These are phyloP conservation scores for Cryptococcus wingfieldii DNA, from an alignment of 1,284 basidiomycete species.

Conservation along the genomic window DNA sequence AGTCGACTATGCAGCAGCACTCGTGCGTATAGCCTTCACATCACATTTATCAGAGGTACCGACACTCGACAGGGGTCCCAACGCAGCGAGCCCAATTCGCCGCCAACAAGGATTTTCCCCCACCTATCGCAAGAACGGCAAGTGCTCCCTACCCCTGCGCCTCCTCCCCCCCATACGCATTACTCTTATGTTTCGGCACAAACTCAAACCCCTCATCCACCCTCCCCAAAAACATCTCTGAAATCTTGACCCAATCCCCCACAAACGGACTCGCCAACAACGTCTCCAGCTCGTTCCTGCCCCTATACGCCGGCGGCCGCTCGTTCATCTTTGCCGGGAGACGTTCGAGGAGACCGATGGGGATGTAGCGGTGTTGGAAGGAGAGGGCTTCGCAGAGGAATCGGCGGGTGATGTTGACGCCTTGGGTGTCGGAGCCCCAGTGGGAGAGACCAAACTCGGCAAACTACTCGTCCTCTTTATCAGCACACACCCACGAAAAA, in stretches of 20 bases:
- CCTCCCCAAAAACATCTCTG: constrained; percentile 86
- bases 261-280: constrained; percentile 74
- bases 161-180: constrained; percentile 59
- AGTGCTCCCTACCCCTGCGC: constrained; percentile 49
- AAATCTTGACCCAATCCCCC: constrained; percentile 91
- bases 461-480: constrained; percentile 57
- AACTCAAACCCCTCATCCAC: constrained; percentile 64
- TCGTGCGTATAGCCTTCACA: too few relatives aligned
- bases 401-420: constrained; percentile 85
- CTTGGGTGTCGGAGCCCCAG: constrained; percentile 83
- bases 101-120: too few relatives aligned
- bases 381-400: constrained; percentile 93
- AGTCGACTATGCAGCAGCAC: too few relatives aligned
- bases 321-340: constrained; percentile 83
- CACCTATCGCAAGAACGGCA: too few relatives aligned
- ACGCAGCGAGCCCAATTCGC: too few relatives aligned
- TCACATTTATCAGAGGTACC: too few relatives aligned
- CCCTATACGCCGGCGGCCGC: constrained; percentile 76
- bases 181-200: constrained; percentile 70
- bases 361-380: constrained; percentile 92
- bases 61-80: too few relatives aligned
- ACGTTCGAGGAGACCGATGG: constrained; percentile 84
- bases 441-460: constrained; percentile 68
- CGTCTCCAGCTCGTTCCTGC: constrained; percentile 84
- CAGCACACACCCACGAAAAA: too few relatives aligned